Base-by-base conservation (phyloP, 345 rosid species). In the Citrus maxima region DNA sequence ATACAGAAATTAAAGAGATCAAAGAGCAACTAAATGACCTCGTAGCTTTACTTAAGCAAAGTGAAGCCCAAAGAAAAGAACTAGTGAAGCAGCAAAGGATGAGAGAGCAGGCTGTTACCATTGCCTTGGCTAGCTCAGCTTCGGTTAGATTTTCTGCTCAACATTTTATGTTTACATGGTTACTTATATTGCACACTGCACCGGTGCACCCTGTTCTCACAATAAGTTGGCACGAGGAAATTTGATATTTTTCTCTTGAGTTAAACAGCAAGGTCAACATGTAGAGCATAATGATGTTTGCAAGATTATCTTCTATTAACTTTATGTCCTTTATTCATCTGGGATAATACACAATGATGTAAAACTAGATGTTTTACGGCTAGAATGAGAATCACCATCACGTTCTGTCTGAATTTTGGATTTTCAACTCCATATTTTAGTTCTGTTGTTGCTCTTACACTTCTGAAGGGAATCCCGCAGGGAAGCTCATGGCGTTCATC, bases 11-110 rank as follows among this genome's bases (percentile, higher is more conserved):
- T 61, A 88, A 87, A 73, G 95, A 93, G 79, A 75, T 88, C 70
- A 90, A 89, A 70, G 90, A 91, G 75, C 89, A 93, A 72, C 84
- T 91, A 60, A 88, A 86, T 71, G 93, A 91, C 61, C 92, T 93
- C 22, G 83, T 88, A 67, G 69, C 82, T 49, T 78, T 93, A 74
- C 76, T 93, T 73, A 84, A 86, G 71, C 87, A 91, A 81, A 88
- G 89, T 72, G 93, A 93, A 80, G 70, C 85, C n/a, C 88, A 82
- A 77, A 90, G 89, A 79, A 85, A 87, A 75, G 93, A 93, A 78
- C 82, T 88, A 34, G 65, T 89, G 65, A 84, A 78, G 85, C 93
- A 90, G 85, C 88, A 89, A 76, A 88, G 79, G 78, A 79, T 88
- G 79, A 91, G 88, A 76, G 97, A 89, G 82, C 89, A 90, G 81